Base-by-base conservation (phyloP, 164 flowering plant genomes). In the Dillenia suffruticosa region DNA sequence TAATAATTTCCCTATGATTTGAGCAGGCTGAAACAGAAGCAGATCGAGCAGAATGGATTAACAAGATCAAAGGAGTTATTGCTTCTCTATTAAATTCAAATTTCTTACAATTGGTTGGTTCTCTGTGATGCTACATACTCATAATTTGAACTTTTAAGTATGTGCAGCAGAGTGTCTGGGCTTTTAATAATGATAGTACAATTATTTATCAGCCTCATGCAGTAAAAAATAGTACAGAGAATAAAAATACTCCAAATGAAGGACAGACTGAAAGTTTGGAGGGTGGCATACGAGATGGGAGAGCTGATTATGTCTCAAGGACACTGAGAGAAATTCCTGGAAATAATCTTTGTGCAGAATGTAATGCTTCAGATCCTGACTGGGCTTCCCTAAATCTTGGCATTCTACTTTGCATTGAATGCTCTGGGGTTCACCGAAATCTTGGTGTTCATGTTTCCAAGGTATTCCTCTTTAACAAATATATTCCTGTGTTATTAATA, bases 341-440 rank as follows among this genome's bases (percentile, higher is more conserved):
- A 64, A 93, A 93, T 82, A 84, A 87, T 72, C 68, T 74, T 44
- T 93, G 98, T 75, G 97, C 96, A 66, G 98, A 93, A 70, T 93
- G 98, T 57, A 52, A 85, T 70, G 74, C 92, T 70, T 76, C 87
- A 49, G 92, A 80, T 24, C 98, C 98, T 53, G 96, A 90, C 55
- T 93, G 98, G 97, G 96, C 98, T 17, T 93, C 98, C 57, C 76
- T 93, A 55, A 93, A 93, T 77, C 88, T 93, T 71, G 98, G 97
- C 26, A 72, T 89, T 62, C 73, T 90, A 57, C 53, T 93, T 48
- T 93, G 98, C 76, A 90, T 93, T 58, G 91, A 89, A 65, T 93
- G 98, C 81, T 93, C 98, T 67, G 97, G 98, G 50, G 90, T 81
- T 66, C 98, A 93, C 65, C 85, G 98, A 44, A 93, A 90, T 77